phyloP scores from a whole-genome alignment of 2,329 filamentous ascomycete genomes.

The Penicillium occitanis region DNA sequence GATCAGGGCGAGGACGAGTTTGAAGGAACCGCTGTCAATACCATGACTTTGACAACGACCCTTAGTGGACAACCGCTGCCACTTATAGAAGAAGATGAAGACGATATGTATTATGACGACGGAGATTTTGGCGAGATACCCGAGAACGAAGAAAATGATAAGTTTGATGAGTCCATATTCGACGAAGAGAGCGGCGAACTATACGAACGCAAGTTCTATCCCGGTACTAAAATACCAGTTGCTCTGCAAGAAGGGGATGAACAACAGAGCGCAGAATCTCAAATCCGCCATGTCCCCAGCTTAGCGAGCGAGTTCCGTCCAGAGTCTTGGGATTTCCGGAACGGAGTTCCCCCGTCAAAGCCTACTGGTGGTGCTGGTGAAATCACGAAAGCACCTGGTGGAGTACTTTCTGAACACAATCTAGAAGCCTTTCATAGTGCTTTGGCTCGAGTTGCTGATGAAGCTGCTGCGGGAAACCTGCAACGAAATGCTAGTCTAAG shows the following conservation, averaged over 20 bases:
- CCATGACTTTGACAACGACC: not conserved
- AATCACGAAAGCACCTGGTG: constrained; percentile 36
- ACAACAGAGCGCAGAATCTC: constrained; percentile 20
- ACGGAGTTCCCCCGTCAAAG: constrained; percentile 28
- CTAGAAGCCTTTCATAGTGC: constrained; percentile 78
- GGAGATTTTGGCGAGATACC: constrained; percentile 46
- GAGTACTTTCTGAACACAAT: constrained; percentile 54
- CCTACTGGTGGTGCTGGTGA: constrained; percentile 31
- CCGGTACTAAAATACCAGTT: constrained; percentile 22
- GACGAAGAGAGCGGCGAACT: constrained; percentile 49
- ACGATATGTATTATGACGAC: constrained; percentile 51
- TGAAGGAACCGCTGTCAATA: not conserved
- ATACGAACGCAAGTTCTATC: constrained; percentile 39
- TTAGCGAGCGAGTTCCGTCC: constrained; percentile 36
- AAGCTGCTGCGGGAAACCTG: constrained; percentile 76
- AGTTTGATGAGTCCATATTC: constrained; percentile 51
- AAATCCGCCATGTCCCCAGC: constrained; percentile 37
- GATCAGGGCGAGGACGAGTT: not conserved
- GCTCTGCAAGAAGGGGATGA: constrained; percentile 1
- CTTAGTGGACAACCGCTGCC: not conserved
- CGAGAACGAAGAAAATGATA: constrained; percentile 32
- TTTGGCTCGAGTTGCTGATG: constrained; percentile 75
- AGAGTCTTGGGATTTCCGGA: constrained; percentile 19
- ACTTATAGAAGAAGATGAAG: constrained; percentile 29
- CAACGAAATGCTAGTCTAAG: constrained; percentile 57